phyloP scores from a whole-genome alignment of 116 monocot genomes.

The Cymodocea nodosa region DNA sequence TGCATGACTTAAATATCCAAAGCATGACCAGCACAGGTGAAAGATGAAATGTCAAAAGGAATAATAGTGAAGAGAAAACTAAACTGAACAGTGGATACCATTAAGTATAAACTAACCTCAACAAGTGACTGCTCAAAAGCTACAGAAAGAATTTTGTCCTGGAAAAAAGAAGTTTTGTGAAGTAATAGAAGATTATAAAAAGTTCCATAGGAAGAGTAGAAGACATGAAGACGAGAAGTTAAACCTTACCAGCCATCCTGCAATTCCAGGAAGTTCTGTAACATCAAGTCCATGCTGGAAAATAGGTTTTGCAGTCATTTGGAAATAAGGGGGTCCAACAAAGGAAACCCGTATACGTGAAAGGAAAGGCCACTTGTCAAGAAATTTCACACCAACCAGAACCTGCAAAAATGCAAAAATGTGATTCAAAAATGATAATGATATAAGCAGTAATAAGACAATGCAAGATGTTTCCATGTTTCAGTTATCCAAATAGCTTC shows the following conservation, averaged over 20 bases:
- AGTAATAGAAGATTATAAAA: neutral
- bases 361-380: slow-evolving; percentile 69
- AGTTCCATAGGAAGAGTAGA: neutral
- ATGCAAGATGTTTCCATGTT: too few species aligned
- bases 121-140: slow-evolving; percentile 88
- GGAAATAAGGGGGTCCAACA: slow-evolving; percentile 70
- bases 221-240: neutral
- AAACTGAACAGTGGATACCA: neutral
- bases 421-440: neutral
- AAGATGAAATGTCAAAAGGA: neutral
- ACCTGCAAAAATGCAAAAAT: slow-evolving; percentile 23
- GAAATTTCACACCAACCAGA: slow-evolving; percentile 68
- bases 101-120: slow-evolving; percentile 40
- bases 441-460: neutral
- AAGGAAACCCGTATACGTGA: slow-evolving; percentile 66
- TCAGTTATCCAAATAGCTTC: too few species aligned
- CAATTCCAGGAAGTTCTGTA: slow-evolving; percentile 30
- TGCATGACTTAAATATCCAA: too few species aligned
- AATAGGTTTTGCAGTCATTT: slow-evolving; percentile 34
- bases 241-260: slow-evolving; percentile 26
- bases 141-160: slow-evolving; percentile 68
- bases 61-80: neutral
- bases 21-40: neutral
- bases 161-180: neutral
- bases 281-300: slow-evolving; percentile 27